phyloP scores from a whole-genome alignment of 2,329 filamentous ascomycete genomes.

The Exutisphaerella laricina region DNA sequence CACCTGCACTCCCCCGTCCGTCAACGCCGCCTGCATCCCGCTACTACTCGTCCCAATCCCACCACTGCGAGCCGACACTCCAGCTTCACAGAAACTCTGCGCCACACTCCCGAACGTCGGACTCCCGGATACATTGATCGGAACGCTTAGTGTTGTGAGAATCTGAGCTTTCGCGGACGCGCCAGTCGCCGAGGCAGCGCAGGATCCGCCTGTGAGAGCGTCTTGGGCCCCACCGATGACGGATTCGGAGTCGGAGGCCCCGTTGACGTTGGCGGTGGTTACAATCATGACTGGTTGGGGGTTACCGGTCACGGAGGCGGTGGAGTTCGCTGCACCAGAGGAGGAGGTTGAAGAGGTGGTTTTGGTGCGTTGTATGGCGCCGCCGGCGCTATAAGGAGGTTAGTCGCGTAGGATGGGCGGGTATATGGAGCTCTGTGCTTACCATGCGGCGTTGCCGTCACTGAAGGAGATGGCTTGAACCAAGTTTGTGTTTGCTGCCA shows the following conservation, averaged over 20 bases:
- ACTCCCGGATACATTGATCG: slow-evolving; percentile 7
- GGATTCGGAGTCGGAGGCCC: slow-evolving; percentile 3
- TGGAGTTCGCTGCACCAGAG: slow-evolving; percentile 11
- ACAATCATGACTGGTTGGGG: slow-evolving; percentile 6
- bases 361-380: slow-evolving; percentile 12
- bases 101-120: slow-evolving; percentile 7
- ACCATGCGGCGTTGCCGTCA: slow-evolving; percentile 12
- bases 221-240: slow-evolving; percentile 8
- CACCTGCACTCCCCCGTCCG: slow-evolving; percentile 9
- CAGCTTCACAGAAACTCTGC: slow-evolving; percentile 11
- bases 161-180: slow-evolving; percentile 9
- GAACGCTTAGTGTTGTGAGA: slow-evolving; percentile 8
- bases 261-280: slow-evolving; percentile 4
- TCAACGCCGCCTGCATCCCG: slow-evolving; percentile 9
- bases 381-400: slow-evolving; percentile 6
- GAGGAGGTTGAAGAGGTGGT: slow-evolving; percentile 10
- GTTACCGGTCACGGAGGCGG: slow-evolving; percentile 8
- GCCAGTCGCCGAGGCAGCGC: slow-evolving; percentile 10
- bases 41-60: slow-evolving; percentile 7
- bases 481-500: slow-evolving; percentile 8
- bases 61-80: slow-evolving; percentile 2
- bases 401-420: not conserved
- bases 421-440: not conserved
- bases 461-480: slow-evolving; percentile 9
- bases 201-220: slow-evolving; percentile 11